Conservation (phyloP, 805 yeast species). For the Nakazawaea anatomiae region DNA sequence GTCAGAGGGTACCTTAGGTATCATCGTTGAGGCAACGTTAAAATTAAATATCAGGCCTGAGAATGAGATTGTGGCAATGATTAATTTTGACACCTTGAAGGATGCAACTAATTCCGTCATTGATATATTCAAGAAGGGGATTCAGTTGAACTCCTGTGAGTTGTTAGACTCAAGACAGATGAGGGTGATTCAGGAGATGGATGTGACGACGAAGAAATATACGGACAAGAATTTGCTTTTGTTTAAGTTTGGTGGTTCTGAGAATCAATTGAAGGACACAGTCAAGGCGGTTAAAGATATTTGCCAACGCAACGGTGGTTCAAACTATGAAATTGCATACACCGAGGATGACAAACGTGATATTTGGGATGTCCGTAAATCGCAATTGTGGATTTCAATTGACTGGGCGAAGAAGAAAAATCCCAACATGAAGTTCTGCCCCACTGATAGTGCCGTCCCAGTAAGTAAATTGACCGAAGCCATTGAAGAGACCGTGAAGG, state of each 20-base stretch:
- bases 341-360: conserved; percentile 57
- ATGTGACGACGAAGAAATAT: conserved; percentile 27
- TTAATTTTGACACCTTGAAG: conserved; percentile 58
- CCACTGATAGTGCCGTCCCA: conserved; percentile 84
- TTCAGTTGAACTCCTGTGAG: conserved; percentile 70
- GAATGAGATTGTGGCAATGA: conserved; percentile 61
- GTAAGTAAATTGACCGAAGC: conserved; percentile 60
- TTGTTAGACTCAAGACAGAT: conserved; percentile 68
- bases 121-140: conserved; percentile 54
- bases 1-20: conserved; percentile 74
- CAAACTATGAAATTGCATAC: conserved; percentile 57
- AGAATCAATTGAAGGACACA: conserved; percentile 32
- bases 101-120: conserved; percentile 71
- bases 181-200: conserved; percentile 55
- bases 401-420: conserved; percentile 54
- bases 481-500: conserved; percentile 55
- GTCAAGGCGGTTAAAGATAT: conserved; percentile 42
- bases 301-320: conserved; percentile 47
- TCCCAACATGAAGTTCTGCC: conserved; percentile 47
- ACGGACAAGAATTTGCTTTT: conserved; percentile 34
- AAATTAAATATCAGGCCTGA: conserved; percentile 62
- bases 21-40: conserved; percentile 72
- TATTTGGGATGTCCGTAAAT: conserved; percentile 73
- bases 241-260: conserved; percentile 56
- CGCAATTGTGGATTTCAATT: conserved; percentile 57